Percentiles rank a stretch among this genome's conserved stretches.
These are phyloP conservation scores for Starmerella apicola DNA, from an alignment of 805 yeast genomes.

Conservation along the genomic window DNA sequence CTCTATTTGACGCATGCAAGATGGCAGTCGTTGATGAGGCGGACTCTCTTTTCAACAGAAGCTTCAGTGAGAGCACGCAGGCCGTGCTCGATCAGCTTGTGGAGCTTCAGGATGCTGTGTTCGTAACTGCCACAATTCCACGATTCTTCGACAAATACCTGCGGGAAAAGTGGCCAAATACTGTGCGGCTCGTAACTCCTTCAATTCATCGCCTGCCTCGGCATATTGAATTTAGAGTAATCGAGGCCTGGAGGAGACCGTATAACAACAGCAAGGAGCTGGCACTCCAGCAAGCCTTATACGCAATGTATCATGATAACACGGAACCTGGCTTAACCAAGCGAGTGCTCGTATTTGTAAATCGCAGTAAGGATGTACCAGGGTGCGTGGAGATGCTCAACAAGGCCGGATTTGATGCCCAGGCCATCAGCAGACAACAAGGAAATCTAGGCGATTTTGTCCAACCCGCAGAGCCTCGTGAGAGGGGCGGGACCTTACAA, in stretches of 20 bases:
- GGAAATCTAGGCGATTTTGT: slow-evolving; percentile 49
- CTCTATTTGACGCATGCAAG: slow-evolving; percentile 34
- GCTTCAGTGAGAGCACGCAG: slow-evolving; percentile 59
- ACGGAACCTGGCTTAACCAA: slow-evolving; percentile 66
- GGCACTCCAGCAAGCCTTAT: slow-evolving; percentile 78
- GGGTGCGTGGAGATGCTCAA: slow-evolving; percentile 45
- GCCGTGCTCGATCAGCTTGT: slow-evolving; percentile 39
- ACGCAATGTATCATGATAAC: slow-evolving; percentile 73
- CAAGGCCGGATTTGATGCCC: slow-evolving; percentile 45
- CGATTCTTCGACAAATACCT: slow-evolving; percentile 56
- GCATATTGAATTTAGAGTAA: slow-evolving; percentile 54
- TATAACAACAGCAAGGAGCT: slow-evolving; percentile 72
- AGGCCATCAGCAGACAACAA: slow-evolving; percentile 39
- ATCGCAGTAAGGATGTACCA: slow-evolving; percentile 51
- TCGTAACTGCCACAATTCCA: slow-evolving; percentile 88
- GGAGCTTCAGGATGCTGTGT: slow-evolving; percentile 48
- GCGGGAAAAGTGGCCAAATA: slow-evolving; percentile 48
- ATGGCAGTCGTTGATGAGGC: slow-evolving; percentile 84
- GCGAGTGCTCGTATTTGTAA: slow-evolving; percentile 74
- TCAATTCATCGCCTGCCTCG: slow-evolving; percentile 74
- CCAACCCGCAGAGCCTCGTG: slow-evolving; percentile 37
- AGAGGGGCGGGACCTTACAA: slow-evolving; percentile 17
- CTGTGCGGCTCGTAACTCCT: slow-evolving; percentile 61
- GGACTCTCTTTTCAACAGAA: slow-evolving; percentile 75
- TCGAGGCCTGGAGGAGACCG: slow-evolving; percentile 68